Conservation (phyloP, 768 basidiomycete genomes). For the Agrocybe pediades region DNA sequence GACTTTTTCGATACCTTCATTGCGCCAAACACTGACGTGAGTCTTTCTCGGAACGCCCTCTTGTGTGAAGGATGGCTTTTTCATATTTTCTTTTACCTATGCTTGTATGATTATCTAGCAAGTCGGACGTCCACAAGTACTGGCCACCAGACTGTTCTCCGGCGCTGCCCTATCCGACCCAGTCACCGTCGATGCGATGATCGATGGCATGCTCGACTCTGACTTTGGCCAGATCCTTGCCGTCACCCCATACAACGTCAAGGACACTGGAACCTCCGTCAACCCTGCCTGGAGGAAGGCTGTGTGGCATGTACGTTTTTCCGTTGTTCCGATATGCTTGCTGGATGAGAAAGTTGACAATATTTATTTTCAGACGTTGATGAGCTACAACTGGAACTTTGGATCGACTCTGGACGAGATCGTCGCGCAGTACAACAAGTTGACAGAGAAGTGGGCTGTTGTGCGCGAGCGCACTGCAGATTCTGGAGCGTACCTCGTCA, state of each 20-base stretch:
- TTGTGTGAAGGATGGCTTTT: background rate
- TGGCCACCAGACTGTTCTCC: constrained; percentile 18
- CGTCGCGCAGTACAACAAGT: constrained; percentile 12
- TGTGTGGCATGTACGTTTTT: constrained; percentile 19
- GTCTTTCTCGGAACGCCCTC: background rate
- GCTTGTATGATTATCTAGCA: background rate
- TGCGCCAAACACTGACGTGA: constrained; percentile 17
- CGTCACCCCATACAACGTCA: constrained; percentile 18
- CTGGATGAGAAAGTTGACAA: background rate
- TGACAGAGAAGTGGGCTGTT: constrained; percentile 12
- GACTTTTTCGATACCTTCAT: constrained; percentile 22
- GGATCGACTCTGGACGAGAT: constrained; percentile 14
- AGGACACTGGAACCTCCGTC: constrained; percentile 17
- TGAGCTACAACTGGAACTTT: constrained; percentile 21
- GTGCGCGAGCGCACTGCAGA: constrained; percentile 15
- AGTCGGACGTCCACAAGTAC: constrained; percentile 19
- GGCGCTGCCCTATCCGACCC: constrained; percentile 12
- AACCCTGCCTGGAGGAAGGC: constrained; percentile 19
- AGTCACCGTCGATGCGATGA: constrained; percentile 13
- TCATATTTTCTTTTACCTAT: background rate
- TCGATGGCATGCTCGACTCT: constrained; percentile 17
- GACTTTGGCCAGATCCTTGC: constrained; percentile 21
- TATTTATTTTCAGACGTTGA: constrained; percentile 5
- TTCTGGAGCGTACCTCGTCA: constrained; percentile 17
- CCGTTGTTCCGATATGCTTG: background rate